Conservation (phyloP, 768 basidiomycete species). For the Suillus weaverae region DNA sequence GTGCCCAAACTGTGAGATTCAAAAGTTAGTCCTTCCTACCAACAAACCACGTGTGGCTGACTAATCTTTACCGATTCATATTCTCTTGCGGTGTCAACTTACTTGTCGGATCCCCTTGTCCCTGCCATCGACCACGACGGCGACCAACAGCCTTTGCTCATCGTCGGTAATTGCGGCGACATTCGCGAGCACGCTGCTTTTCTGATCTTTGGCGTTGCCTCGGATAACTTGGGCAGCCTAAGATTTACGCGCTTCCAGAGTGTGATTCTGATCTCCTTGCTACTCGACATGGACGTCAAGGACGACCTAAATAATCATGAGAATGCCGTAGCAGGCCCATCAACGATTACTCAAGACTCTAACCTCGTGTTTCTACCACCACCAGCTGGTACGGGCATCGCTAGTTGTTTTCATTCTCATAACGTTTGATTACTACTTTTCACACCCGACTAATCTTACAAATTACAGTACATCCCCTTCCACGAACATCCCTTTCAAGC, state of each 20-base stretch:
- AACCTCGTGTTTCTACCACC: slow-evolving; percentile 31
- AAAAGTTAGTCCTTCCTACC: neutral
- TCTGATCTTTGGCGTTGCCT: neutral
- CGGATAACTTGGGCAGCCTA: slow-evolving; percentile 15
- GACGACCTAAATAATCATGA: slow-evolving; percentile 30
- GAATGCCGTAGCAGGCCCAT: slow-evolving; percentile 69
- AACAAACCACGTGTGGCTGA: slow-evolving; percentile 25
- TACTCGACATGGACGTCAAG: slow-evolving; percentile 31
- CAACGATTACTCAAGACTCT: slow-evolving; percentile 32
- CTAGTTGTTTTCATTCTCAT: slow-evolving; percentile 9
- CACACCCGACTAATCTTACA: slow-evolving; percentile 16
- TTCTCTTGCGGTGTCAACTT: slow-evolving; percentile 26
- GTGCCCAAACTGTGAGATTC: neutral
- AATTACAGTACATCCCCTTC: slow-evolving; percentile 31
- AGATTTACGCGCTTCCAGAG: slow-evolving; percentile 14
- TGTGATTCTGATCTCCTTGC: slow-evolving; percentile 26
- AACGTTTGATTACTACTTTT: slow-evolving; percentile 5
- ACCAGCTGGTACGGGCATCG: slow-evolving; percentile 30
- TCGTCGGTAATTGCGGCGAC: slow-evolving; percentile 31
- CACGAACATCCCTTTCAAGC: slow-evolving; percentile 54
- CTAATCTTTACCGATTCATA: slow-evolving; percentile 29
- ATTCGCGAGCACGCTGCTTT: neutral
- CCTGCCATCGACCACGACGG: slow-evolving; percentile 35
- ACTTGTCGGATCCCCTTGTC: slow-evolving; percentile 38
- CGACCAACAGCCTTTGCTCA: slow-evolving; percentile 26